Evolutionary conservation across 2,329 filamentous ascomycete genomes (phyloP).

Genomic region (Immersiporthe knoxdaviesiana): DNA sequence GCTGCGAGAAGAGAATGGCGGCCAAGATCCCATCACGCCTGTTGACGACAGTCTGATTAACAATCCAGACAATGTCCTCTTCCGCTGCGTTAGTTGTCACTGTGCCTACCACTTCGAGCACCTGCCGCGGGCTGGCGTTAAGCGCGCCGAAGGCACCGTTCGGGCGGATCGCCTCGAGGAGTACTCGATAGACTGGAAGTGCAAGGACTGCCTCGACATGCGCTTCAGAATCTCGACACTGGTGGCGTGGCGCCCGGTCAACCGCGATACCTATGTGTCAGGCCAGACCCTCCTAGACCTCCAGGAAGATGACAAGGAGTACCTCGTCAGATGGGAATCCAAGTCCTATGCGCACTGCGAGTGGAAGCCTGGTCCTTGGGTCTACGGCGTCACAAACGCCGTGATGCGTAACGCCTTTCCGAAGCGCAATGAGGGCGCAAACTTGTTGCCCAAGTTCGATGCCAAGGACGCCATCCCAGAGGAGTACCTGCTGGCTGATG

Average conservation of each 20-base stretch:
- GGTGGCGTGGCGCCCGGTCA: conserved; percentile 82
- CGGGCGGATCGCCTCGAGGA: conserved; percentile 68
- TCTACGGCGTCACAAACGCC: conserved; percentile 69
- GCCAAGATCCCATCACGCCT: conserved; percentile 72
- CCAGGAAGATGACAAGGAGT: conserved; percentile 83
- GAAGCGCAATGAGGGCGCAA: conserved; percentile 66
- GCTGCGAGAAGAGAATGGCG: conserved; percentile 75
- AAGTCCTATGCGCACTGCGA: conserved; percentile 79
- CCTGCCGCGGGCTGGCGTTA: conserved; percentile 58
- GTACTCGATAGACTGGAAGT: conserved; percentile 77
- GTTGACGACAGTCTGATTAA: conserved; percentile 71
- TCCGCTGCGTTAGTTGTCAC: conserved; percentile 78
- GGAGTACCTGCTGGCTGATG: conserved; percentile 82
- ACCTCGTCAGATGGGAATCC: conserved; percentile 85
- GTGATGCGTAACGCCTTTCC: conserved; percentile 75
- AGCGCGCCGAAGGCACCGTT: conserved; percentile 48
- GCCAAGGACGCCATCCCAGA: conserved; percentile 82
- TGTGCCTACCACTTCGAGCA: conserved; percentile 85
- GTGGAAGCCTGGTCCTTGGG: conserved; percentile 91
- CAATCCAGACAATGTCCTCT: conserved; percentile 75
- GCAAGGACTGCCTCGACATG: conserved; percentile 72
- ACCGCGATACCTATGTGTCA: conserved; percentile 58
- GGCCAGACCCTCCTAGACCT: conserved; percentile 59
- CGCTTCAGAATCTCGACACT: conserved; percentile 73
- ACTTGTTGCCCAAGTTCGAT: conserved; percentile 67